Conservation (phyloP, 129 eudicot genomes). For the Deinandra increscens region DNA sequence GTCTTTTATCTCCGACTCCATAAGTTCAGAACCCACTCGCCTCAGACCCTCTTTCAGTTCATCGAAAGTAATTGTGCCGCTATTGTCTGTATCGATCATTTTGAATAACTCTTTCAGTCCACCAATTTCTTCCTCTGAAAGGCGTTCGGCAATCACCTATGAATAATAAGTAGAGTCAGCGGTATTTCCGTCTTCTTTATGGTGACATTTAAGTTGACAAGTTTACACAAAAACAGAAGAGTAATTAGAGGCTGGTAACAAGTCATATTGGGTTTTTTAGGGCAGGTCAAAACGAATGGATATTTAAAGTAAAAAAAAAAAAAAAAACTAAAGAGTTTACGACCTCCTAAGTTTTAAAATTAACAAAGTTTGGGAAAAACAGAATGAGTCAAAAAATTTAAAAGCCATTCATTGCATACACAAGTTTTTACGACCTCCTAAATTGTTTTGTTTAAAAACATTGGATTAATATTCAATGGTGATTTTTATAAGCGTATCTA, state of each 20-base stretch:
- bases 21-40: conserved; percentile 81
- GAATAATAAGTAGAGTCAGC: conserved; percentile 11
- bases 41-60: conserved; percentile 82
- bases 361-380: too few species aligned
- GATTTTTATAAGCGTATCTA: too few species aligned
- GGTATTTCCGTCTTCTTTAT: background rate
- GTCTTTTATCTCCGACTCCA: conserved; percentile 89
- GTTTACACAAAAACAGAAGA: too few species aligned
- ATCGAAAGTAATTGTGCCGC: conserved; percentile 87
- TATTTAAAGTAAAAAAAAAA: too few species aligned
- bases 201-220: background rate
- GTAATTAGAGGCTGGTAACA: background rate
- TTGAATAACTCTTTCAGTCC: conserved; percentile 85
- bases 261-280: background rate
- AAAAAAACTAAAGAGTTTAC: background rate
- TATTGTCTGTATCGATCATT: conserved; percentile 84
- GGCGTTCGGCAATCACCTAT: conserved; percentile 90
- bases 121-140: conserved; percentile 95
- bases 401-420: too few species aligned
- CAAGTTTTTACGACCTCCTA: background rate
- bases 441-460: background rate
- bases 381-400: too few species aligned
- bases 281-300: background rate
- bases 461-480: too few species aligned
- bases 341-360: background rate